Evolutionary conservation across 805 yeast species (phyloP).

Genomic region (Yarrowia sp.): DNA sequence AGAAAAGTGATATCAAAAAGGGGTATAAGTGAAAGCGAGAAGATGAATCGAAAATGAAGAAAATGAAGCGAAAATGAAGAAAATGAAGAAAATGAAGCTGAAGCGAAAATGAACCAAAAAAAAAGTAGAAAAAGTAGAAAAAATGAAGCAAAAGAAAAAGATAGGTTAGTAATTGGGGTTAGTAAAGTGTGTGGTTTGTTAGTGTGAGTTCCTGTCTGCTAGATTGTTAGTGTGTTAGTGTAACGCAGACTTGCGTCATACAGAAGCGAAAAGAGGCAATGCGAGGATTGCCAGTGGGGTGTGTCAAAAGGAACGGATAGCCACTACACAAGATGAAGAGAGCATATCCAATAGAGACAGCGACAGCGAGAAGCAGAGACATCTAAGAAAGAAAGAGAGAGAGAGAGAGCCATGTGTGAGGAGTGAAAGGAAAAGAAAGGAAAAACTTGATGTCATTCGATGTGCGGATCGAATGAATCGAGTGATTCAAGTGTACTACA

Average conservation of each 20-base stretch:
- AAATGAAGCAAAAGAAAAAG: too few species aligned
- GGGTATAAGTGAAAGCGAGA: background rate
- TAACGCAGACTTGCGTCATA: slow-evolving; percentile 21
- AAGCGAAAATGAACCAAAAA: background rate
- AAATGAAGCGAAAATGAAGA: background rate
- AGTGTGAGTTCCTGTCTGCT: background rate
- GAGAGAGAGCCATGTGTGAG: background rate
- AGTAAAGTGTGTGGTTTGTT: too few species aligned
- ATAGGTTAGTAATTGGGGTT: background rate
- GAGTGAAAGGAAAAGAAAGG: slow-evolving; percentile 3
- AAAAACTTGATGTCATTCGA: background rate
- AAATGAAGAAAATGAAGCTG: background rate
- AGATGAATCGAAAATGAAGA: background rate
- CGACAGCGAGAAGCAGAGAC: background rate
- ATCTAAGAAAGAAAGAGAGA: too few species aligned
- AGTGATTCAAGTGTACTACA: slow-evolving; percentile 6
- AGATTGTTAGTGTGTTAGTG: slow-evolving; percentile 8
- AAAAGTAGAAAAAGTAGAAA: too few species aligned
- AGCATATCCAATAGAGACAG: background rate
- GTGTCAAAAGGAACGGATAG: background rate
- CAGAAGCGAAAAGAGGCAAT: background rate
- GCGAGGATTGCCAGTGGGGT: background rate
- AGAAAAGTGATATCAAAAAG: background rate
- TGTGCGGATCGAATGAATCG: slow-evolving; percentile 6
- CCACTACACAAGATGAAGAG: background rate